Base-by-base conservation (phyloP, 2,329 filamentous ascomycete genomes). In the Alternaria infectoria region DNA sequence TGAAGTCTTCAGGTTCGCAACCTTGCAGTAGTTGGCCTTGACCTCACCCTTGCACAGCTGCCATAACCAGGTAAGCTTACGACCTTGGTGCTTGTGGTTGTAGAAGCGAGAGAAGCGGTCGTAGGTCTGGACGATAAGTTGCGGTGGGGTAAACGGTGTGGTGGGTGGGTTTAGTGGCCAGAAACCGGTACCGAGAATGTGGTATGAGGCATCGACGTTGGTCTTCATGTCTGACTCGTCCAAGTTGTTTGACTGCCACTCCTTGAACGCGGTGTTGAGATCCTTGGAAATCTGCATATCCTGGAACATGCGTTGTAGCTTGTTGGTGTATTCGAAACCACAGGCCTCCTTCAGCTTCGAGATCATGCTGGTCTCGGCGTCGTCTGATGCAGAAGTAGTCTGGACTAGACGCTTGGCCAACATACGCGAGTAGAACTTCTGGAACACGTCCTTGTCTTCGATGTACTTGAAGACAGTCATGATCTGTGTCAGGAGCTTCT, bases 391-490 rank as follows among this genome's bases (percentile, higher is more conserved):
- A 0, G 96, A 98, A 78, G 91, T 97, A 79, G 92, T 93, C 80
- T 97, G 93, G 17, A 99, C 96, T 59, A 99, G 84, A 74, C 96
- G 93, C 79, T 97, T 93, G 54, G 96, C 96, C 72, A 99, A 84
- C 90, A 97, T 97, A 67, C 94, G 92, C 2, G 95, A 97, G 83
- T 99, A 99, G 82, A 97, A 99, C 81, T 98, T 99, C 81, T 98
- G 96, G 87, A 99, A 99, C 6, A 99, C 96, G 76, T 99, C 96
- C 86, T 99, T 99, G 82, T 99, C 96, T 79, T 99, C 96, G 68
- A 99, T 98, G 81, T 99, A 99, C 84, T 98, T 98, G 88, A 99
- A 99, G 59, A 99, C 93, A 2, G 95, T 97, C 96, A 99, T 99
- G 74, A 99, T 96, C 79, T 97, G 93, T 19, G 89, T 89, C 28